phyloP scores from a whole-genome alignment of 371 early-diverging fungal species.

The Enterospora canceri region DNA sequence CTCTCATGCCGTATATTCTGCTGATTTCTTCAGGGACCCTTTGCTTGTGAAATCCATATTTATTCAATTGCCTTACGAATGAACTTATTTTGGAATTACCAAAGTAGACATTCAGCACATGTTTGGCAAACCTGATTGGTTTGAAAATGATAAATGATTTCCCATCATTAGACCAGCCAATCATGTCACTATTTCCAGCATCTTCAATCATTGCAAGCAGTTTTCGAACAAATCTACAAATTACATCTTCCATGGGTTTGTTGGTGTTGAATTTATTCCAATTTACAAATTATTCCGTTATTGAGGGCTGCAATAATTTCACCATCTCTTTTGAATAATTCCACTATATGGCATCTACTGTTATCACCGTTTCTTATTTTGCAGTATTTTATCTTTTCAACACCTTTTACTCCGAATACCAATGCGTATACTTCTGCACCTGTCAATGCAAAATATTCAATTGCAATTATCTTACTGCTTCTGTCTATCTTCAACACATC shows the following conservation, averaged over 20 bases:
- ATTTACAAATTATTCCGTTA: too few relatives aligned
- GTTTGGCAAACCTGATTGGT: slow-evolving; percentile 63
- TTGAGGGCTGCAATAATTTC: too few relatives aligned
- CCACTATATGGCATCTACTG: too few relatives aligned
- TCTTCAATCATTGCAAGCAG: slow-evolving; percentile 54
- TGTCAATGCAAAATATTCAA: too few relatives aligned
- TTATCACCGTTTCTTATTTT: too few relatives aligned
- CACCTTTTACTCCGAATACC: too few relatives aligned
- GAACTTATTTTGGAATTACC: slow-evolving; percentile 78
- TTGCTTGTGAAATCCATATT: slow-evolving; percentile 85
- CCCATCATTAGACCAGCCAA: slow-evolving; percentile 64
- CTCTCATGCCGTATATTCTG: slow-evolving; percentile 30
- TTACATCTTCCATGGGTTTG: neutral
- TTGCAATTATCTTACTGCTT: too few relatives aligned
- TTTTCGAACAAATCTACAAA: slow-evolving; percentile 47
- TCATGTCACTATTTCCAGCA: slow-evolving; percentile 25
- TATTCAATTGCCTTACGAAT: slow-evolving; percentile 83
- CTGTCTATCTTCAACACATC: too few relatives aligned
- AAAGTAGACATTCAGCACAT: slow-evolving; percentile 67
- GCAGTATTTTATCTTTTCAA: too few relatives aligned
- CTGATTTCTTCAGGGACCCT: slow-evolving; percentile 18
- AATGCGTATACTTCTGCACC: too few relatives aligned
- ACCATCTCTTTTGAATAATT: too few relatives aligned
- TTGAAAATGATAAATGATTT: slow-evolving; percentile 69
- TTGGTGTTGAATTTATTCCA: too few relatives aligned